Conservation (phyloP, 768 basidiomycete genomes). For the Mrakia blollopis region DNA sequence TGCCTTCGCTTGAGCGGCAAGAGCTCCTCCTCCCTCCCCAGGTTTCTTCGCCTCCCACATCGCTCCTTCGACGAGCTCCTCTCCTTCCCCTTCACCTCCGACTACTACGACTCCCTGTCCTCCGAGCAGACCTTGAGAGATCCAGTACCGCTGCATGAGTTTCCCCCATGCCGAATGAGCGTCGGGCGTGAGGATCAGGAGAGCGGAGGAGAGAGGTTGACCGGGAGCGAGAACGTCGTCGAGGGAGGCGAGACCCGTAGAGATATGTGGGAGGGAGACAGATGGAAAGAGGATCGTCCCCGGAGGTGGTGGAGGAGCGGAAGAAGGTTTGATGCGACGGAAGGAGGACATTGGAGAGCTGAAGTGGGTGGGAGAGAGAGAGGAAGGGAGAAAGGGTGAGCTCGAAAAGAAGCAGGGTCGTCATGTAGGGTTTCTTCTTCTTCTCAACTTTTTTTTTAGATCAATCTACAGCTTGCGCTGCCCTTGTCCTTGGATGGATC, state of each 20-base stretch:
- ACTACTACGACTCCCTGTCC: constrained; percentile 67
- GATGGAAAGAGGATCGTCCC: constrained; percentile 44
- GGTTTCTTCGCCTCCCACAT: constrained; percentile 61
- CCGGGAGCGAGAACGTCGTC: constrained; percentile 89
- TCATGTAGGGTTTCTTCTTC: too few relatives aligned
- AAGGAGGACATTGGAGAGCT: constrained; percentile 39
- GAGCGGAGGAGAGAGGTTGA: constrained; percentile 69
- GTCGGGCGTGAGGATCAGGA: constrained; percentile 76
- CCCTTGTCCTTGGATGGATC: too few relatives aligned
- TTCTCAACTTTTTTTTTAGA: too few relatives aligned
- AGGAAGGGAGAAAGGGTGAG: not conserved
- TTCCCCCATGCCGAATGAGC: constrained; percentile 77
- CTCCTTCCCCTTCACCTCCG: constrained; percentile 50
- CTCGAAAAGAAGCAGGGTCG: not conserved
- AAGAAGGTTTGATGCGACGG: constrained; percentile 37
- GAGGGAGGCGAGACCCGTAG: constrained; percentile 84
- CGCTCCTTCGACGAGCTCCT: constrained; percentile 60
- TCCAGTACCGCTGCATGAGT: constrained; percentile 78
- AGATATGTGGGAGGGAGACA: constrained; percentile 46
- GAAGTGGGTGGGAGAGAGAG: not conserved
- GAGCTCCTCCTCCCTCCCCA: constrained; percentile 13
- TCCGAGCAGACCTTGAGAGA: constrained; percentile 75
- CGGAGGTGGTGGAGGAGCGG: constrained; percentile 35
- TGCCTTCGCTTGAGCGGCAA: constrained; percentile 32
- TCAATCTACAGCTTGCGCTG: too few relatives aligned